These are phyloP conservation scores for Alternaria arborescens DNA, from an alignment of 2,329 filamentous ascomycete genomes.

Conservation along the genomic window DNA sequence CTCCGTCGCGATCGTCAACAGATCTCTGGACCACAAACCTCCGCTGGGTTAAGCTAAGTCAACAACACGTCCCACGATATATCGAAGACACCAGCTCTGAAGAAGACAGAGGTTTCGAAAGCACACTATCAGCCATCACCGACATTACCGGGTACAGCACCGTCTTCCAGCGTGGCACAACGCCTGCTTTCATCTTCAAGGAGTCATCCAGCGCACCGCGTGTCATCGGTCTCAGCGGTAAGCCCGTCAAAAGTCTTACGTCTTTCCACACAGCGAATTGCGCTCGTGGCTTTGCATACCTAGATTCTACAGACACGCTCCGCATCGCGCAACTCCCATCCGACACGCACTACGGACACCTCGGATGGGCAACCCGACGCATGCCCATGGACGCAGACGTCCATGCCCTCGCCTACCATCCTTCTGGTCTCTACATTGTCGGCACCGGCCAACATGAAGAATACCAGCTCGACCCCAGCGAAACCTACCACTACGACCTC, in stretches of 20 bases:
- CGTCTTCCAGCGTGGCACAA: constrained; percentile 82
- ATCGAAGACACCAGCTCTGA: constrained; percentile 59
- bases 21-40: constrained; percentile 65
- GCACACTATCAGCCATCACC: constrained; percentile 64
- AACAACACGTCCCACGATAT: constrained; percentile 70
- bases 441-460: constrained; percentile 72
- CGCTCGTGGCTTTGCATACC: constrained; percentile 83
- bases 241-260: constrained; percentile 74
- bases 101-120: constrained; percentile 55
- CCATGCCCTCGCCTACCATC: constrained; percentile 78
- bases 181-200: constrained; percentile 83
- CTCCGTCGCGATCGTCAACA: constrained; percentile 50
- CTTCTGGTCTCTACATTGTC: constrained; percentile 77
- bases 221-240: constrained; percentile 75
- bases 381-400: constrained; percentile 75
- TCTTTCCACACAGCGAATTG: constrained; percentile 80
- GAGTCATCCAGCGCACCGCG: constrained; percentile 79
- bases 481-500: constrained; percentile 85
- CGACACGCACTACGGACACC: constrained; percentile 73
- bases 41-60: constrained; percentile 78
- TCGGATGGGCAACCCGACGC: constrained; percentile 78
- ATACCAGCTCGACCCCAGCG: constrained; percentile 80
- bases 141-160: constrained; percentile 81
- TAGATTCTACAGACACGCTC: constrained; percentile 68
- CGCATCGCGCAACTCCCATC: constrained; percentile 76